Percentiles rank a stretch among this genome's conserved stretches.
Conservation (phyloP, 768 basidiomycete genomes). For the Collybiopsis confluens region DNA sequence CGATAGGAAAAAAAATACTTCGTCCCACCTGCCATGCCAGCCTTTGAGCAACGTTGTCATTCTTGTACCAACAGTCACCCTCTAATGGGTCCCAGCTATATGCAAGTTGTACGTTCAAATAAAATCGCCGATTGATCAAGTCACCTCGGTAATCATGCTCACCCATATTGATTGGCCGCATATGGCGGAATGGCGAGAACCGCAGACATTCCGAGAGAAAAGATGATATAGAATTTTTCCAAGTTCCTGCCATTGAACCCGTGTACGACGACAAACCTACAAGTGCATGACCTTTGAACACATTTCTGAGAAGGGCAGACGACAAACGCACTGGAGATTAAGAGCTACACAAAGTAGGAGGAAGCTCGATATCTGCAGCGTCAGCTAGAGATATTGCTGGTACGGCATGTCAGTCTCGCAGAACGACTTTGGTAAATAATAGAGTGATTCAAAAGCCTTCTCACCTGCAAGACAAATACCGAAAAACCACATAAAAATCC, state of each 20-base stretch:
- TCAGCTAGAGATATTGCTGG: constrained; percentile 12
- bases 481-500: constrained; percentile 16
- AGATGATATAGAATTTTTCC: constrained; percentile 17
- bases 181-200: constrained; percentile 17
- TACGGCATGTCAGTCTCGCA: no score
- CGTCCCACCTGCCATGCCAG: constrained; percentile 16
- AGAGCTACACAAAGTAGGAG: constrained; percentile 19
- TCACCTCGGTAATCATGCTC: not conserved
- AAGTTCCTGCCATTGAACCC: constrained; percentile 13
- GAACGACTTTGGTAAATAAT: no score
- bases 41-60: constrained; percentile 13
- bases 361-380: constrained; percentile 18
- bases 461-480: constrained; percentile 18
- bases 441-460: not conserved
- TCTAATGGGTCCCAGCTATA: constrained; percentile 19
- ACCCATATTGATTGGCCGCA: constrained; percentile 19
- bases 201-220: constrained; percentile 10
- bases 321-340: constrained; percentile 17
- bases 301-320: not conserved
- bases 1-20: not conserved
- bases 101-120: not conserved
- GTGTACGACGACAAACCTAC: constrained; percentile 18
- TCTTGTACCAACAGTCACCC: constrained; percentile 19
- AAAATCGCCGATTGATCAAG: no score
- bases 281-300: no score